Evolutionary conservation across 805 yeast genomes (phyloP).

Genomic region (Nakazawaea ishiwadae): DNA sequence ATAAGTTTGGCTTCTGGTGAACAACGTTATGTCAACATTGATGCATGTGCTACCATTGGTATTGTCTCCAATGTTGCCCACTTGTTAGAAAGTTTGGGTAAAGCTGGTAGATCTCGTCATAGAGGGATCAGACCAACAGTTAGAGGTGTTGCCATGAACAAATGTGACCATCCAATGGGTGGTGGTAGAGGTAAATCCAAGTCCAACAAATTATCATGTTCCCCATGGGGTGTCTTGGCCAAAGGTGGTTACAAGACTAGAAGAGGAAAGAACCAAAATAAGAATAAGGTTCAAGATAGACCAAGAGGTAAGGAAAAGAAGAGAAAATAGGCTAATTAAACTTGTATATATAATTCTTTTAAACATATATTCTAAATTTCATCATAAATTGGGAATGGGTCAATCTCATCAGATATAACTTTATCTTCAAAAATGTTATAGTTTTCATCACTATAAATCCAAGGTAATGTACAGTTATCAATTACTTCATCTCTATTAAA

Average conservation of each 20-base stretch:
- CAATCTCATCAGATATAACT: slow-evolving; percentile 5
- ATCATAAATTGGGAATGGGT: slow-evolving; percentile 9
- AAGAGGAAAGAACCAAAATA: slow-evolving; percentile 80
- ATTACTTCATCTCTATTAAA: slow-evolving; percentile 16
- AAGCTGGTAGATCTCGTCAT: slow-evolving; percentile 93
- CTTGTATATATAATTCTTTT: slow-evolving; percentile 1
- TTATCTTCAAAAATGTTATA: slow-evolving; percentile 6
- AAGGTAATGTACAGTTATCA: slow-evolving; percentile 14
- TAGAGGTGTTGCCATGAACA: slow-evolving; percentile 98
- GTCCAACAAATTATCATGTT: slow-evolving; percentile 89
- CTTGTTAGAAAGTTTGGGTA: slow-evolving; percentile 85
- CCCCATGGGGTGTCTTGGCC: slow-evolving; percentile 93
- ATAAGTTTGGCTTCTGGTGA: slow-evolving; percentile 88
- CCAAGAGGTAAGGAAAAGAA: slow-evolving; percentile 61
- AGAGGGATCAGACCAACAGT: slow-evolving; percentile 92
- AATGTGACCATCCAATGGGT: slow-evolving; percentile 97
- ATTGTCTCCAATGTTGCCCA: slow-evolving; percentile 91
- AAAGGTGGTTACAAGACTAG: slow-evolving; percentile 95
- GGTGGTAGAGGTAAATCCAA: slow-evolving; percentile 99
- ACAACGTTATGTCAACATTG: slow-evolving; percentile 80
- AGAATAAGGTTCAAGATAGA: slow-evolving; percentile 84
- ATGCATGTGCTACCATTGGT: slow-evolving; percentile 92
- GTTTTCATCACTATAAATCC: slow-evolving; percentile 6
- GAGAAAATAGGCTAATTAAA: slow-evolving; percentile 11
- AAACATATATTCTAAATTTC: no score